Conservation (phyloP, 2,329 filamentous ascomycete genomes). For the Microascus cirrosus region DNA sequence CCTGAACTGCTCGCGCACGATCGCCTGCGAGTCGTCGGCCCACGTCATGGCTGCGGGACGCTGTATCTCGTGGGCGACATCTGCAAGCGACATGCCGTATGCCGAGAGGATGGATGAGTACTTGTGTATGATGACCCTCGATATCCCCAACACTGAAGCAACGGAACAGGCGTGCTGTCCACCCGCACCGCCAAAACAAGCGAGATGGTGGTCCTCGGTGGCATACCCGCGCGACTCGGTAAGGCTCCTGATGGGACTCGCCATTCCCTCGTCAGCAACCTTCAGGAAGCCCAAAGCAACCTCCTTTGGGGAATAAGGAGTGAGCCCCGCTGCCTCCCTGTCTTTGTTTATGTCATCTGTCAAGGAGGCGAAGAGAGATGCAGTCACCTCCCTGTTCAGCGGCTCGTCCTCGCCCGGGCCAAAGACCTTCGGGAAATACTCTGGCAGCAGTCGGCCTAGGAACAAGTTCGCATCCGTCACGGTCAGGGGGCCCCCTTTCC, state of each 20-base stretch:
- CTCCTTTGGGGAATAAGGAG: conserved; percentile 56
- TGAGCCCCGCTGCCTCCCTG: conserved; percentile 53
- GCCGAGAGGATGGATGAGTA: conserved; percentile 86
- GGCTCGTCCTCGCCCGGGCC: conserved; percentile 78
- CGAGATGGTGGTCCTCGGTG: conserved; percentile 75
- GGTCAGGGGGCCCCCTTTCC: conserved; percentile 77
- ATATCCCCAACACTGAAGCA: conserved; percentile 71
- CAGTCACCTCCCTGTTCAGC: conserved; percentile 63
- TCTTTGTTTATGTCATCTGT: neutral
- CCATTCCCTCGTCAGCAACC: conserved; percentile 88
- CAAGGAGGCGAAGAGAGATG: neutral
- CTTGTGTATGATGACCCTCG: conserved; percentile 73
- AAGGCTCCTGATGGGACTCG: conserved; percentile 75
- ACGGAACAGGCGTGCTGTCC: conserved; percentile 91
- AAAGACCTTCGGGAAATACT: conserved; percentile 94
- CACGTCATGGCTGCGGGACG: conserved; percentile 35
- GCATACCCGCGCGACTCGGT: conserved; percentile 91
- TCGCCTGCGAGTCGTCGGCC: conserved; percentile 12
- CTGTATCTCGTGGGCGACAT: conserved; percentile 27
- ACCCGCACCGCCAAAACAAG: conserved; percentile 85
- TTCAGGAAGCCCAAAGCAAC: conserved; percentile 84
- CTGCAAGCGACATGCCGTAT: conserved; percentile 73
- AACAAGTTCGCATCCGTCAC: conserved; percentile 92
- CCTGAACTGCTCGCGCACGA: conserved; percentile 8
- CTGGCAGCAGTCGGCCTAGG: conserved; percentile 71